Evolutionary conservation across 768 basidiomycete species (phyloP), one percentile per base, ranked within the genome.

Genomic region (Psilocybe cyanescens): DNA sequence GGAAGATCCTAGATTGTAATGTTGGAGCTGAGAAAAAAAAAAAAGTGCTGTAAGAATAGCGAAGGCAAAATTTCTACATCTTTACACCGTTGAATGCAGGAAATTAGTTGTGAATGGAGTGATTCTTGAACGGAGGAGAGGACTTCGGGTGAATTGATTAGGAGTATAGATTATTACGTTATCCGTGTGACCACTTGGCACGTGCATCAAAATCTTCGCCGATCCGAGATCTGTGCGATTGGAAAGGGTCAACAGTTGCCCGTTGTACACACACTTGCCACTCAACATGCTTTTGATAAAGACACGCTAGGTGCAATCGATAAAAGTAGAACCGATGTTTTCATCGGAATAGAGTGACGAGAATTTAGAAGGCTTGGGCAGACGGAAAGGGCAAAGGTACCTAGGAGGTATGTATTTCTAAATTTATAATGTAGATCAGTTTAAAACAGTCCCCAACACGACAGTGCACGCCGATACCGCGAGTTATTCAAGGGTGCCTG

Each of bases 391-490:
- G 14, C 41, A 44, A n/a, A 44, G 41, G 41, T 44, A 44, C n/a
- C 8, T 53, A 59, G 45, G 53, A 60, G 59, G 59, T 60, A 17
- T 60, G 53, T 55, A 53, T 53, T 49, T 60, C 52, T 54, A 54
- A 55, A 55, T 49, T 47, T 29, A 30, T 55, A 52, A 54, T 54
- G 30, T 53, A 37, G 52, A 47, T 46, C 59, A 48, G 59, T 33
- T 49, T 41, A 51, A 58, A 52, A 45, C 70, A 60, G 69, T 48
- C 37, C 49, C 50, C 33, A 41, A 44, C 39, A 31, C 37, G 35
- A 41, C 48, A 46, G 55, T 56, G 48, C 60, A 60, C 52, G 46
- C 53, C 51, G 30, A n/a, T 46, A 53, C 46, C 24, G 53, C 46
- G 46, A 60, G 47, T 60, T 37, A 29, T 55, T 49, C 35, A 60